phyloP scores from a whole-genome alignment of 2,329 filamentous ascomycete genomes.

The Paecilomyces fulvus region DNA sequence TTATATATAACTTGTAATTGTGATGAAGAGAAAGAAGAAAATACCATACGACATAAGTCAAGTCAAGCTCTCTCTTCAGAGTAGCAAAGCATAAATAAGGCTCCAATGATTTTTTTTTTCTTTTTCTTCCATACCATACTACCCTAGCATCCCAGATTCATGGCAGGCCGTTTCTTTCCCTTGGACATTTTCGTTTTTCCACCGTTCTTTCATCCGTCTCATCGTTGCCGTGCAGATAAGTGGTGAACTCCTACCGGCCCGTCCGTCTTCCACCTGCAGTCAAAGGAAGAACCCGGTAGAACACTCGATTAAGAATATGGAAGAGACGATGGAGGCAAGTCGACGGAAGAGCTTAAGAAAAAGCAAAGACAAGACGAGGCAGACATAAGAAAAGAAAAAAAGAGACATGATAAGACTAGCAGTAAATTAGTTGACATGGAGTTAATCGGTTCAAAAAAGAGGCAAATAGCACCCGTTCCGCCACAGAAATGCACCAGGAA shows the following conservation, averaged over 20 bases:
- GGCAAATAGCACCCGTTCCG: constrained; percentile 8
- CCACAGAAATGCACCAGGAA: constrained; percentile 27
- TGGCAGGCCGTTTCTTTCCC: neutral
- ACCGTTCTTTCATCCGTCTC: neutral
- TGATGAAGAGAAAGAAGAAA: neutral
- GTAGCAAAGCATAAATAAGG: neutral
- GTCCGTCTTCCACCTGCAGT: neutral
- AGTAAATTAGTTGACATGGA: constrained; percentile 1
- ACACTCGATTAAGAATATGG: neutral
- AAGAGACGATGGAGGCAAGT: neutral
- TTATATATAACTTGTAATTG: neutral
- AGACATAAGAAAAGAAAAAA: neutral
- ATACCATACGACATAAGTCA: neutral
- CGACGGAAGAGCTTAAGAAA: neutral
- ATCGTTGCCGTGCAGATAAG: neutral
- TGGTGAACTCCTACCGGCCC: neutral
- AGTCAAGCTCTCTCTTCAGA: neutral
- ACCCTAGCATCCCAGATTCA: neutral
- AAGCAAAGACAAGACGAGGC: neutral
- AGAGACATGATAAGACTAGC: constrained; percentile 1
- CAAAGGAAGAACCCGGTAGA: no score
- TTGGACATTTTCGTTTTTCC: neutral
- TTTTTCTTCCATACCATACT: neutral
- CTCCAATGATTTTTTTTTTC: neutral
- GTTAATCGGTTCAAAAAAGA: constrained; percentile 1